Base-by-base conservation (phyloP, 139 green algal genomes). In the Chlorella sp. region DNA sequence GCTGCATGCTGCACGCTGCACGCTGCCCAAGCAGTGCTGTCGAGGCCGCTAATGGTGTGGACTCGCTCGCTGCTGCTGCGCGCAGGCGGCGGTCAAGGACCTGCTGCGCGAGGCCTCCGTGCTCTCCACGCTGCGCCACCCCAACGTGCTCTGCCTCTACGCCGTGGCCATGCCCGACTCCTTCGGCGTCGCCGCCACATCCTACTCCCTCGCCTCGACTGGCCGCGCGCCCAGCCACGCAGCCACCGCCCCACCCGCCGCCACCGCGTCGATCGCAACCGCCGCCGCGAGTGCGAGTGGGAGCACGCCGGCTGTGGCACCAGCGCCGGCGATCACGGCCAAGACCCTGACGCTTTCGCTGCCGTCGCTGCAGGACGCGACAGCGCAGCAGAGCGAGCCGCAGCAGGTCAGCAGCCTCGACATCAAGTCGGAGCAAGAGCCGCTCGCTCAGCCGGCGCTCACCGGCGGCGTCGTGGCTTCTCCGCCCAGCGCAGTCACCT, bases 61-160 rank as follows among this genome's bases (percentile, higher is more conserved):
- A 10, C 55, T 64, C 55, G 22, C 20, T 30, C 27, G 24, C 55
- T 64, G 22, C 24, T 64, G 17, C 20, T 64, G 55, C 62, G 2
- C 26, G 36, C 67, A 72, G 67, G 67, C 49, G 10, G 49, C 67
- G 5, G 26, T 72, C 10, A 61, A 64, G 67, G 67, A 72, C 27
- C 67, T 72, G 27, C 42, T 72, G 42, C 42, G 67, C 5, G 67
- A 72, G 17, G 67, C 49, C 3, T 65, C 67, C 22, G 67, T 72
- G 27, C 36, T 72, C 2, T 72, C 67, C 23, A 49, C 42, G 5
- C 31, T 72, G 67, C 27, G 67, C 3, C 67, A 72, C 42, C 67
- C 67, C 2, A 72, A 72, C 27, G 67, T 72, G 35, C 67, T 72
- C 29, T 72, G 67, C 30, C 36, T 72, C 1, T 72, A 72, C 49